A percentile compares a stretch with the other conserved stretches of the same genome.
These are phyloP conservation scores for Boletellus ananiceps DNA, from an alignment of 768 basidiomycete species.

Conservation along the genomic window DNA sequence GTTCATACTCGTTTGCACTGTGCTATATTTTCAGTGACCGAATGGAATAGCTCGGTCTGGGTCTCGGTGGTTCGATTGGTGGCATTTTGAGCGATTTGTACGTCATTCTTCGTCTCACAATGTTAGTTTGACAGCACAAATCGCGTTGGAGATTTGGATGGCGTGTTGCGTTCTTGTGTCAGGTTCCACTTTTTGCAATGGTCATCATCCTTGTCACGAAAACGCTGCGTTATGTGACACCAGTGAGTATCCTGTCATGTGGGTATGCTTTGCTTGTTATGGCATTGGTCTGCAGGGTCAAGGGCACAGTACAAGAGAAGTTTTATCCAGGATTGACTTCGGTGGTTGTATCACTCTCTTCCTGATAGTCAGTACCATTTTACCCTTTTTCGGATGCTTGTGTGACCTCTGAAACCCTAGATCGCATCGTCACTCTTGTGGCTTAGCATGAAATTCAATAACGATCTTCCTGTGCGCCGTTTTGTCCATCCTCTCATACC, in stretches of 20 bases:
- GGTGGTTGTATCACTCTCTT: constrained; percentile 62
- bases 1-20: neutral
- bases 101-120: neutral
- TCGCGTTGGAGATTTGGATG: constrained; percentile 56
- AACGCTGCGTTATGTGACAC: constrained; percentile 59
- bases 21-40: neutral
- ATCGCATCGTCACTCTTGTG: constrained; percentile 60
- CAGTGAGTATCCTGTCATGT: constrained; percentile 39
- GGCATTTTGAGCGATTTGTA: constrained; percentile 22
- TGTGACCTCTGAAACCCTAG: constrained; percentile 20
- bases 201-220: constrained; percentile 46
- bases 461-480: constrained; percentile 50
- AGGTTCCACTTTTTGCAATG: constrained; percentile 59
- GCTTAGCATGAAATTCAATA: constrained; percentile 65
- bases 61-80: constrained; percentile 22
- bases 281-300: constrained; percentile 45
- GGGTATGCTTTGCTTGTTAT: neutral
- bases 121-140: neutral
- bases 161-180: constrained; percentile 73
- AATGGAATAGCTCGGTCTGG: constrained; percentile 17
- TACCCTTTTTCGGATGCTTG: neutral
- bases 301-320: constrained; percentile 56
- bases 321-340: constrained; percentile 78
- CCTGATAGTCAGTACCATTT: constrained; percentile 40
- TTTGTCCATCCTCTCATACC: neutral